Base-by-base conservation (phyloP, 352 stramenopile genomes). In the Phytophthora sp. region DNA sequence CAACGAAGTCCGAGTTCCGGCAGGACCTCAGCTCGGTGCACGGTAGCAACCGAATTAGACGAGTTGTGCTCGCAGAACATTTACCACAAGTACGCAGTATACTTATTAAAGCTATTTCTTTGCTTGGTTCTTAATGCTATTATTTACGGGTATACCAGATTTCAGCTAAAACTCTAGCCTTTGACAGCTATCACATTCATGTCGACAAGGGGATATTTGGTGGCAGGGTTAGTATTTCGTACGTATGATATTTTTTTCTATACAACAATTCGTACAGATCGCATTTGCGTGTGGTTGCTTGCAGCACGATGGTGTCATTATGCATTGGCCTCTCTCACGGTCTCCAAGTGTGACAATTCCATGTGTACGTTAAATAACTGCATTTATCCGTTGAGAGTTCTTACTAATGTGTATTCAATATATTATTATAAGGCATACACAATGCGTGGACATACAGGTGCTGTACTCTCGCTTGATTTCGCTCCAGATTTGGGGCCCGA, bases 301-400 rank as follows among this genome's bases (percentile, higher is more conserved):
- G 9, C 66, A 93, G 82, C 79, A 86, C 45, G 83, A 91, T 54
- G 83, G 85, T 21, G 77, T 59, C 12, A 79, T 92, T 38, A 33
- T 86, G 42, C 73, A 89, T 27, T 91, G 83, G 83, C 69, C 82
- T 35, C 54, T 81, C 24, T 79, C 83, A 21, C 71, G 78, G 46
- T 44, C 58, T 4, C 72, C 73, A 27, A 82, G 76, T 54, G 63
- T 88, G 51, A 80, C 81, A 33, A 74, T 73, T 16, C 58, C 74
- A 1, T 72, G 73, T 44, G 84, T 91, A 80, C 24, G 73, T 5
- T 31, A 15, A 20, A 29, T 0, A 39, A 7, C 7, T 33, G 30
- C n/a, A 39, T 2, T 30, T 51, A 13, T 51, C n/a, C 20, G 7
- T 16, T 27, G 13, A 59, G n/a, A 20, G 13, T 53, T n/a, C 16